phyloP scores from a whole-genome alignment of 2,329 filamentous ascomycete genomes.

The Tolypocladium ophioglossoides region DNA sequence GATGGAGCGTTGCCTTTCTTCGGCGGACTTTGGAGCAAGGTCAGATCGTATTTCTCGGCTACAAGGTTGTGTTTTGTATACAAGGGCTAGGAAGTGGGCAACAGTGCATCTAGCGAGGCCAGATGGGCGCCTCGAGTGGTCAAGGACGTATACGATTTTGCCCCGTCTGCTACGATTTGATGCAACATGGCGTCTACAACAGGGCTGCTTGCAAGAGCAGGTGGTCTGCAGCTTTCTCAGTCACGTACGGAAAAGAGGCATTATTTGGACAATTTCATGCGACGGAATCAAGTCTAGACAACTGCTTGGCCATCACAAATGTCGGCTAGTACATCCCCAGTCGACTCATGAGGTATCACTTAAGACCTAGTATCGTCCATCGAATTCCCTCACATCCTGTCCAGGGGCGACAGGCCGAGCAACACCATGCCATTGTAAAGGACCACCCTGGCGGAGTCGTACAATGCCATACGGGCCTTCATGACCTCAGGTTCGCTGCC shows the following conservation, averaged over 20 bases:
- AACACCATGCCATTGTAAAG: constrained; percentile 76
- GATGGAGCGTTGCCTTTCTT: background rate
- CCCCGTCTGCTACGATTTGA: background rate
- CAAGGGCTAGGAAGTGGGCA: background rate
- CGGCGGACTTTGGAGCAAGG: background rate
- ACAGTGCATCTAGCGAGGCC: background rate
- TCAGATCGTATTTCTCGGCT: background rate
- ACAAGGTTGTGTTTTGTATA: background rate
- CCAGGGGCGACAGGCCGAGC: constrained; percentile 67
- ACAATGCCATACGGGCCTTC: constrained; percentile 40
- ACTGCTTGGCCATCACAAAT: background rate
- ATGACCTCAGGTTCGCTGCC: constrained; percentile 64
- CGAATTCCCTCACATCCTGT: constrained; percentile 24
- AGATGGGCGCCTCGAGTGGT: background rate
- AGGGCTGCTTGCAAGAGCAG: background rate
- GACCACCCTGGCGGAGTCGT: constrained; percentile 64
- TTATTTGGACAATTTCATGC: background rate
- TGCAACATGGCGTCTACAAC: background rate
- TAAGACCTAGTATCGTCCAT: background rate
- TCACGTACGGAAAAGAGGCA: background rate
- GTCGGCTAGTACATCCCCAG: background rate
- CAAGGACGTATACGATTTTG: background rate
- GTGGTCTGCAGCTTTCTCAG: background rate
- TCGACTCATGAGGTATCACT: background rate
- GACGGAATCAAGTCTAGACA: background rate